Base-by-base conservation (phyloP, 352 stramenopile species). In the Phytophthora sp. region DNA sequence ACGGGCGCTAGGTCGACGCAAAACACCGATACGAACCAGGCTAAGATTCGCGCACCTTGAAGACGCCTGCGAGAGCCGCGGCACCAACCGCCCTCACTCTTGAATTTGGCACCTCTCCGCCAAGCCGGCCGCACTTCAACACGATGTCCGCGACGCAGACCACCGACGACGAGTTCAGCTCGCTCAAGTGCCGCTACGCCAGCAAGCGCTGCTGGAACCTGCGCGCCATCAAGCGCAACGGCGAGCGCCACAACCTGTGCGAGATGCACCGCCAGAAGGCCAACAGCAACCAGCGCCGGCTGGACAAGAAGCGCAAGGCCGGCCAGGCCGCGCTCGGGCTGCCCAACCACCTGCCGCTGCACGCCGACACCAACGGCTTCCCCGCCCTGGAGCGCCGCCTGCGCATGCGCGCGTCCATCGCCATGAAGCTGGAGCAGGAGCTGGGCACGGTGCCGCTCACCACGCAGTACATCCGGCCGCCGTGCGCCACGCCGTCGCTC, bases 191-290 rank as follows among this genome's bases (percentile, higher is more conserved):
- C 66, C 76, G 84, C 23, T 95, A 95, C 65, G 82, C 80, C 39
- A 95, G 82, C 72, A 93, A 91, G 54, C 83, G 84, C 34, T 95
- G 87, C 76, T 89, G 77, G 62, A 92, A 93, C 62, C 56, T 79
- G 35, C 87, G 87, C 35, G 87, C 84, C 44, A 77, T 87, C 45
- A 95, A 95, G 57, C 83, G 83, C 65, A 92, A 95, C 55, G 87
- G 87, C 20, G 84, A 91, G 45, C 75, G 85, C 37, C 87, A 95
- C 74, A 92, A 89, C 37, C 72, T 95, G 62, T 95, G 87, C 66
- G 85, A 95, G 61, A 83, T 90, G 69, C 87, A 95, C 65, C 83
- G 87, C 3, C 80, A 88, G 57, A 88, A 88, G 31, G 87, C 87
- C 46, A 95, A 95, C 62, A 82, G 82, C 52, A 92, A 91, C 62